Conservation (phyloP, 192 early-diverging fungal genomes). For the Coemansia biformis region DNA sequence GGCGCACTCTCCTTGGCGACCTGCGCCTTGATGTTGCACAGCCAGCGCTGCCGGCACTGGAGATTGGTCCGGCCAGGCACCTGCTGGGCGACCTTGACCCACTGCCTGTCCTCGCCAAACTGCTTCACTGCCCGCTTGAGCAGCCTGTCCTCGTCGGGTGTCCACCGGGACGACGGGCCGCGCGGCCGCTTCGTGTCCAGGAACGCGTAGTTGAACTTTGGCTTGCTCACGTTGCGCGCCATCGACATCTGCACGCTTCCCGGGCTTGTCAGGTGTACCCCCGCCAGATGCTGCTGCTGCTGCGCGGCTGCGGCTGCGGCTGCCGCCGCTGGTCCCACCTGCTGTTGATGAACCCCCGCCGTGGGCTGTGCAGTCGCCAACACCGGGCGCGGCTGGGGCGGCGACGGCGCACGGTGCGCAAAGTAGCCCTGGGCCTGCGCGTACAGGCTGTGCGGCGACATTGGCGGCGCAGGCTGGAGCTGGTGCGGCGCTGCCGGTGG, state of each 20-base stretch:
- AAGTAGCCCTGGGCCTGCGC: slow-evolving; percentile 28
- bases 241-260: slow-evolving; percentile 3
- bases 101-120: slow-evolving; percentile 49
- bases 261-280: slow-evolving; percentile 1
- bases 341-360: slow-evolving; percentile 1
- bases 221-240: slow-evolving; percentile 35
- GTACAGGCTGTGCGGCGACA: slow-evolving; percentile 16
- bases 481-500: slow-evolving; percentile 11
- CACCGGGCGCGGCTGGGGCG: slow-evolving; percentile 2
- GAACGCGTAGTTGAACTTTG: slow-evolving; percentile 49
- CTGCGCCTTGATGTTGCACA: slow-evolving; percentile 49
- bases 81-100: slow-evolving; percentile 48
- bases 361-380: slow-evolving; percentile 5
- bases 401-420: slow-evolving; percentile 6
- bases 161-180: slow-evolving; percentile 43
- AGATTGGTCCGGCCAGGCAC: slow-evolving; percentile 47
- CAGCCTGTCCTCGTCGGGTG: slow-evolving; percentile 33
- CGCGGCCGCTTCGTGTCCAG: slow-evolving; percentile 46
- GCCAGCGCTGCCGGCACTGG: slow-evolving; percentile 51
- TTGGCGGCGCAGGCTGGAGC: slow-evolving; percentile 3
- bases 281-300: slow-evolving; percentile 8
- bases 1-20: too few relatives aligned
- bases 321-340: slow-evolving; percentile 3
- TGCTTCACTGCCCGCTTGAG: slow-evolving; percentile 38
- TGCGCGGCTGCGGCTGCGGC: slow-evolving; percentile 8